A percentile compares a stretch with the other conserved stretches of the same genome.
Conservation (phyloP, 202 grass and related monocot species). For the Schoenoplectus triqueter region DNA sequence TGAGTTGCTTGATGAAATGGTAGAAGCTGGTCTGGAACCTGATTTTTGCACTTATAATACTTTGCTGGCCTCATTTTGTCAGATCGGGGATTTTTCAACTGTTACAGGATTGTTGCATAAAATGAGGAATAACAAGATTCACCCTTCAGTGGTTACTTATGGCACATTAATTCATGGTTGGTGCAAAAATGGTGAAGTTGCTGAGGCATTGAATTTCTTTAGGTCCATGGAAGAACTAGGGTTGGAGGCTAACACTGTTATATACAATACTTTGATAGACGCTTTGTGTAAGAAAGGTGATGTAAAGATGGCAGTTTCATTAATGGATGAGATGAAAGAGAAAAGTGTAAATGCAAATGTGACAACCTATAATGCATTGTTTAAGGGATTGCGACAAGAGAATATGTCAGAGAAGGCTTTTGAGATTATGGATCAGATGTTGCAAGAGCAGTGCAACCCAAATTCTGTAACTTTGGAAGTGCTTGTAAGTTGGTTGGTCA, state of each 20-base stretch:
- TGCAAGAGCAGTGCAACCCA: constrained; percentile 57
- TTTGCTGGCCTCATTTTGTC: constrained; percentile 54
- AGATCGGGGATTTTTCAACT: constrained; percentile 58
- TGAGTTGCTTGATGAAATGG: constrained; percentile 60
- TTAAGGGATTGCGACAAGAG: constrained; percentile 54
- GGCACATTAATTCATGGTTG: constrained; percentile 73
- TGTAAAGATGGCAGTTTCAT: constrained; percentile 41
- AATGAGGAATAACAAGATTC: constrained; percentile 69
- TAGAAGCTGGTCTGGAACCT: constrained; percentile 50
- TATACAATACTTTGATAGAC: constrained; percentile 63
- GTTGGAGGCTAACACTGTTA: constrained; percentile 54
- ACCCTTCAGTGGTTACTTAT: constrained; percentile 69
- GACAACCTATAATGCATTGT: constrained; percentile 65
- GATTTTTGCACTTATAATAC: constrained; percentile 76
- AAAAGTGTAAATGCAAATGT: constrained; percentile 53
- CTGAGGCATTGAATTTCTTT: constrained; percentile 67
- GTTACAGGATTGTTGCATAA: constrained; percentile 55
- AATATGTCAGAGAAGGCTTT: constrained; percentile 63
- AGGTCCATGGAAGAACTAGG: constrained; percentile 50
- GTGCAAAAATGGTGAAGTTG: constrained; percentile 61
- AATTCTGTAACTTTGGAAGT: constrained; percentile 68
- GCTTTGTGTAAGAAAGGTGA: constrained; percentile 46
- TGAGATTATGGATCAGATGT: constrained; percentile 72
- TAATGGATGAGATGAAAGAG: constrained; percentile 67
- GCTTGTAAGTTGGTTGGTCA: constrained; percentile 67